Evolutionary conservation across 495 filamentous ascomycete genomes (phyloP).

Genomic region (Tirmania nivea): DNA sequence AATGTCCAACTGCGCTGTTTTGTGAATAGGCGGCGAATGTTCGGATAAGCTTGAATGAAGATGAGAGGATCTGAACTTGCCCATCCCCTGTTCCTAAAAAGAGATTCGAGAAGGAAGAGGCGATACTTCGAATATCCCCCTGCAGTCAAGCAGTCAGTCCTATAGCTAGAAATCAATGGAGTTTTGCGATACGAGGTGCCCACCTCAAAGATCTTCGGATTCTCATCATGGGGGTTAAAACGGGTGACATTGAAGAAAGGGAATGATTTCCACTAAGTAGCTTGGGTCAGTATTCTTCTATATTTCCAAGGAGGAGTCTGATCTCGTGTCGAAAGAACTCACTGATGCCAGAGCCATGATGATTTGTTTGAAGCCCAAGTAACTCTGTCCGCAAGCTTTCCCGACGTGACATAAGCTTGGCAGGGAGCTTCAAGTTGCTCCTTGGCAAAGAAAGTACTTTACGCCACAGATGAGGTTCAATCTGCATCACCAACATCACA

Average conservation of each 20-base stretch:
- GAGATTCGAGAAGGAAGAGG: conserved; percentile 72
- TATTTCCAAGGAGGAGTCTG: too few relatives aligned
- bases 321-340: not conserved
- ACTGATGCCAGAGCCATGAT: conserved; percentile 1
- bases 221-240: conserved; percentile 43
- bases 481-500: too few relatives aligned
- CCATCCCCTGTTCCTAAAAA: conserved; percentile 76
- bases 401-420: too few relatives aligned
- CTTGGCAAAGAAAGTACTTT: too few relatives aligned
- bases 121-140: conserved; percentile 44
- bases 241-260: conserved; percentile 93
- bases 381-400: too few relatives aligned
- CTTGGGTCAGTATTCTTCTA: not conserved
- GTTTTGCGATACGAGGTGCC: conserved; percentile 26
- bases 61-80: conserved; percentile 62
- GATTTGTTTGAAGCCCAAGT: not conserved
- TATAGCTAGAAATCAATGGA: conserved; percentile 29
- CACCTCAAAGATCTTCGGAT: conserved; percentile 38
- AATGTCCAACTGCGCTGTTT: conserved; percentile 47
- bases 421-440: too few relatives aligned
- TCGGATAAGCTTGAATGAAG: conserved; percentile 64
- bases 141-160: conserved; percentile 13
- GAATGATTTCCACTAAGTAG: conserved; percentile 84
- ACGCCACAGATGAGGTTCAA: too few relatives aligned
- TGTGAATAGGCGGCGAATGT: conserved; percentile 69